Evolutionary conservation across 768 basidiomycete genomes (phyloP), one percentile per base, ranked within the genome.

Genomic region (Botryobasidium botryosum): DNA sequence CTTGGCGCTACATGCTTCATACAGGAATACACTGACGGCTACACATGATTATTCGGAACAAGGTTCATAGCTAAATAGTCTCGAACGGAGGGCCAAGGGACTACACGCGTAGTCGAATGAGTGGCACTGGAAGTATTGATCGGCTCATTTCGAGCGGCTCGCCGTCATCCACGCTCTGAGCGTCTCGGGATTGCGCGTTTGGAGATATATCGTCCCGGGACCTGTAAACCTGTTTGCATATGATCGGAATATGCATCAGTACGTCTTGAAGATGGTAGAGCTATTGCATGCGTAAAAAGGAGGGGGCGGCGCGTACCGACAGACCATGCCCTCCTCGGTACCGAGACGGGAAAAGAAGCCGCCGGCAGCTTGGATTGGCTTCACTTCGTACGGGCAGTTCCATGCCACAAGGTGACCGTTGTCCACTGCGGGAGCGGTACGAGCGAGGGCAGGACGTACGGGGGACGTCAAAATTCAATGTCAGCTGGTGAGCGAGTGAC

Each of bases 351-450:
- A 60, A 29, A 61, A 35, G 37, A 62, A 41, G 17, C 60, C 57
- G 18, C 60, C 60, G 1, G 56, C 58, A 36, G 56, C 49, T 29
- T n/a, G n/a, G n/a, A 62, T 55, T 26, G 55, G 57, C 50, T 62
- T 60, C 20, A 62, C 54, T 39, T 52, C 56, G 52, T 61, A 62
- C 35, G 53, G 48, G 8, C 57, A 56, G 29, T 57, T 57, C 61
- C 61, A 62, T 10, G 61, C 61, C 23, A 62, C 61, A 26, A 61
- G 58, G 31, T 62, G 61, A 12, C 60, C 57, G 50, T 61, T 60
- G 43, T 60, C 59, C 23, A 62, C 59, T 20, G 8, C 8, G 8
- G 37, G n/a, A n/a, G n/a, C n/a, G n/a, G n/a, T n/a, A n/a, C n/a
- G n/a, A n/a, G n/a, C n/a, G n/a, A n/a, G n/a, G n/a, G n/a, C n/a